phyloP scores from a whole-genome alignment of 768 basidiomycete genomes.

The Leucogyrophana mollusca region DNA sequence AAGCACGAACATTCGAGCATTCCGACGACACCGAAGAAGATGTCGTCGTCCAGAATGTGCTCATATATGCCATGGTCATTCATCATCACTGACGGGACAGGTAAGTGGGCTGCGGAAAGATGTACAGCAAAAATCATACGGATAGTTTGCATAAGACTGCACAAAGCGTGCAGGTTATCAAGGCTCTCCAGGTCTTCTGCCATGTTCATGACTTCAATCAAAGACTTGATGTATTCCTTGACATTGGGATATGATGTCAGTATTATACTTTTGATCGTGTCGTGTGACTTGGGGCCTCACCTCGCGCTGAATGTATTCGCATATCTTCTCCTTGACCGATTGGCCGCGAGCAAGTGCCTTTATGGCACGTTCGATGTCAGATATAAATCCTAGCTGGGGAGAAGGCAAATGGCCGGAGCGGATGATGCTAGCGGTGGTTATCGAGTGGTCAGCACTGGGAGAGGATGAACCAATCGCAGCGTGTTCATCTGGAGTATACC shows the following conservation, averaged over 20 bases:
- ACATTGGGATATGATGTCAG: constrained; percentile 5
- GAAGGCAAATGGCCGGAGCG: constrained; percentile 72
- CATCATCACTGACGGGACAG: constrained; percentile 66
- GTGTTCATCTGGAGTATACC: constrained; percentile 41
- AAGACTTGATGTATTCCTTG: constrained; percentile 84
- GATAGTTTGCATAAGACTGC: constrained; percentile 92
- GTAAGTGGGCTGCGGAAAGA: constrained; percentile 13
- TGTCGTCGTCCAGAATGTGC: constrained; percentile 88
- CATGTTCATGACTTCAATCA: constrained; percentile 80
- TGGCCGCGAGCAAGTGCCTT: constrained; percentile 73
- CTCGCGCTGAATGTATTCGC: constrained; percentile 84
- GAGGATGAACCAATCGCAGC: constrained; percentile 52
- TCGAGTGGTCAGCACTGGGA: constrained; percentile 58
- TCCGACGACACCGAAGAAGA: constrained; percentile 90
- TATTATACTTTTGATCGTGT: constrained; percentile 9
- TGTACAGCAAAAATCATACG: constrained; percentile 49
- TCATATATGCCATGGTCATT: constrained; percentile 96
- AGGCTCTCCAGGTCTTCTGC: constrained; percentile 94
- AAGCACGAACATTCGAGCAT: constrained; percentile 91
- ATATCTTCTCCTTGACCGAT: constrained; percentile 76
- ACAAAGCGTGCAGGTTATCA: constrained; percentile 87
- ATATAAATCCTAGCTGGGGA: constrained; percentile 75
- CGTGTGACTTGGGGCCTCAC: constrained; percentile 43
- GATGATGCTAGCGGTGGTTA: constrained; percentile 64
- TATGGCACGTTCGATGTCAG: constrained; percentile 77